Evolutionary conservation across 495 filamentous ascomycete genomes (phyloP), one percentile per base, ranked within the genome.

Genomic region (Pseudomonodictys pantanalensis): DNA sequence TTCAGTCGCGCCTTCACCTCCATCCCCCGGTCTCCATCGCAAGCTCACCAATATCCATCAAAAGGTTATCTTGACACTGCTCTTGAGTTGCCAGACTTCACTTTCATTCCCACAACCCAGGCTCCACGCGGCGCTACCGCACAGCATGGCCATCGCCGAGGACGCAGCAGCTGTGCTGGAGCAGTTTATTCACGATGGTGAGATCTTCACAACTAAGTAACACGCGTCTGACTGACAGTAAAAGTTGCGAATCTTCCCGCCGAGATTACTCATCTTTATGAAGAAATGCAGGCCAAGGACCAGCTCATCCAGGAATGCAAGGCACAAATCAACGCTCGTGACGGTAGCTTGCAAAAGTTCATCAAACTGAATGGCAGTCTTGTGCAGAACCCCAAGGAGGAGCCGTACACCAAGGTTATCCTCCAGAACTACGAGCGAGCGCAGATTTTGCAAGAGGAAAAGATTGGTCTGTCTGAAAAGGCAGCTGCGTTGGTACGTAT

Each of bases 261-360:
- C 11, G 93, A 98, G 73, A 88, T 97, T 53, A 84, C 85, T 30
- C 92, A 96, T 77, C 77, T 96, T 63, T 88, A 96, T 72, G 93
- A 97, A 68, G 93, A 98, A 74, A 90, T 97, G 28, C 82, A 86
- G 67, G 89, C 90, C 57, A 97, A 97, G 74, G 92, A 98, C 69
- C 82, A 83, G 52, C 73, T 81, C 35, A 86, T 92, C 67, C 80
- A 87, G 64, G 88, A 92, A 32, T 88, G 85, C 67, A 77, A 87
- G 38, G 78, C 78, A 39, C 79, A 81, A 20, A 91, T 95, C 76
- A 86, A 86, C 59, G 83, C 86, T 20, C 83, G 86, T 52, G 93
- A 98, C 67, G 79, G 69, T 56, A 87, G 85, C 64, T 81, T 98
- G 49, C 93, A 98, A 71, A 95, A 91, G 72, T 92, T 85, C 76